Percentiles rank a stretch among this genome's conserved stretches.
phyloP scores from a whole-genome alignment of 1,284 basidiomycete genomes.

The Naganishia liquefaciens region DNA sequence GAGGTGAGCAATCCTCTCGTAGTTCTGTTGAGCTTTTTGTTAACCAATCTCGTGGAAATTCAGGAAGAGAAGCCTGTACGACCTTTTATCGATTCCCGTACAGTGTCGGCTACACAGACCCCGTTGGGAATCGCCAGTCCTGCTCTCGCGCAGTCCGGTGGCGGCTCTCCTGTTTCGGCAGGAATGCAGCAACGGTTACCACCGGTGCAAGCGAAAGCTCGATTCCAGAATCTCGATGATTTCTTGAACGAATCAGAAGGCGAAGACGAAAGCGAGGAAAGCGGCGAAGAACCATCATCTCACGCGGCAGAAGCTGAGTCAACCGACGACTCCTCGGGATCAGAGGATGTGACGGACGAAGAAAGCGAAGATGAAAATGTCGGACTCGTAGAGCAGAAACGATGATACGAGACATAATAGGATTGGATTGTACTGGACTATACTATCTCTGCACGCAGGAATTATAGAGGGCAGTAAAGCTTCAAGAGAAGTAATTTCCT shows the following conservation, averaged over 20 bases:
- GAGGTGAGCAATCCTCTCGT: constrained; percentile 27
- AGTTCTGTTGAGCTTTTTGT: neutral
- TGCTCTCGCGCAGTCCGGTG: neutral
- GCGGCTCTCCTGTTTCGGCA: constrained; percentile 9
- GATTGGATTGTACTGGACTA: neutral
- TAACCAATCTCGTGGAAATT: constrained; percentile 28
- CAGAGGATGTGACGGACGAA: constrained; percentile 37
- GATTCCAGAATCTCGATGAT: constrained; percentile 53
- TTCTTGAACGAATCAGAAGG: constrained; percentile 41
- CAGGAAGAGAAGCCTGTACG: constrained; percentile 39
- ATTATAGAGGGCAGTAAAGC: neutral
- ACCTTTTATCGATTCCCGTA: neutral
- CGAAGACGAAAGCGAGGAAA: constrained; percentile 47
- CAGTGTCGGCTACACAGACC: neutral
- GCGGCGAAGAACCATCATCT: constrained; percentile 36
- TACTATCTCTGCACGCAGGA: neutral
- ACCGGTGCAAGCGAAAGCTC: constrained; percentile 34
- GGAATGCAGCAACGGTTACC: constrained; percentile 13
- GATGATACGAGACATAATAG: neutral
- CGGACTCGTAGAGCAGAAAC: constrained; percentile 2
- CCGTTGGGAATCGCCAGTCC: constrained; percentile 3
- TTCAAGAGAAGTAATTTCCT: neutral
- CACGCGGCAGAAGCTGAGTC: neutral
- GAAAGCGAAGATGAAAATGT: constrained; percentile 41
- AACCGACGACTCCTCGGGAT: constrained; percentile 39